These are phyloP conservation scores for Coccomyxa sp. DNA, from an alignment of 139 green algal species.

Conservation along the genomic window DNA sequence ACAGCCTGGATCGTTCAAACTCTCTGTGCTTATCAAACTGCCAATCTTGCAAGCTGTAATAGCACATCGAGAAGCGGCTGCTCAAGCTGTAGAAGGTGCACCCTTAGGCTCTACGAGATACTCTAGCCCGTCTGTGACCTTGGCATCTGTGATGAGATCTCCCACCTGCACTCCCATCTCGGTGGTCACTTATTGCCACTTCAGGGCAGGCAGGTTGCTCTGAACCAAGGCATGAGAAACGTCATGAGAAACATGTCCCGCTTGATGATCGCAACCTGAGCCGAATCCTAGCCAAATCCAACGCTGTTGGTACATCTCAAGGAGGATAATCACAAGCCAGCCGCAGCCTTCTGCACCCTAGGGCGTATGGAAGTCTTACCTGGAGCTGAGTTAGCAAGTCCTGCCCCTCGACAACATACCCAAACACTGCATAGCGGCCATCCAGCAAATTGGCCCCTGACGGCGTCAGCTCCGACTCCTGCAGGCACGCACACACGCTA, in stretches of 20 bases:
- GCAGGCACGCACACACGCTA: background rate
- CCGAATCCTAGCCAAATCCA: background rate
- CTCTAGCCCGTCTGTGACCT: slow-evolving; percentile 66
- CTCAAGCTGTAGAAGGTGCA: no score
- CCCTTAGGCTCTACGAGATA: slow-evolving; percentile 50
- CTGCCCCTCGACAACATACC: slow-evolving; percentile 80
- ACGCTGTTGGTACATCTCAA: background rate
- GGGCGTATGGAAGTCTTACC: background rate
- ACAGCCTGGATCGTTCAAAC: no score
- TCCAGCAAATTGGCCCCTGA: slow-evolving; percentile 95
- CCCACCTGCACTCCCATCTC: slow-evolving; percentile 52
- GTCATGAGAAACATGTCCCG: no score
- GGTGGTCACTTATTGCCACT: background rate
- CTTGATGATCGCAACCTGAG: background rate
- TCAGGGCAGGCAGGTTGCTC: no score
- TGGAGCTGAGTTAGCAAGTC: slow-evolving; percentile 46
- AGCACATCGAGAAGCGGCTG: no score
- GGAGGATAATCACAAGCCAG: background rate
- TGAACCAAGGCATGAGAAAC: no score
- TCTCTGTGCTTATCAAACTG: no score
- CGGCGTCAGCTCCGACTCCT: slow-evolving; percentile 96
- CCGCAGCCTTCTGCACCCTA: background rate
- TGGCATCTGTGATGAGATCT: slow-evolving; percentile 82
- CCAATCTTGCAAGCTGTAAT: no score
- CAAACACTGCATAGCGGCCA: slow-evolving; percentile 95